phyloP scores from a whole-genome alignment of 371 early-diverging fungal species.

The Dichotomocladium elegans region DNA sequence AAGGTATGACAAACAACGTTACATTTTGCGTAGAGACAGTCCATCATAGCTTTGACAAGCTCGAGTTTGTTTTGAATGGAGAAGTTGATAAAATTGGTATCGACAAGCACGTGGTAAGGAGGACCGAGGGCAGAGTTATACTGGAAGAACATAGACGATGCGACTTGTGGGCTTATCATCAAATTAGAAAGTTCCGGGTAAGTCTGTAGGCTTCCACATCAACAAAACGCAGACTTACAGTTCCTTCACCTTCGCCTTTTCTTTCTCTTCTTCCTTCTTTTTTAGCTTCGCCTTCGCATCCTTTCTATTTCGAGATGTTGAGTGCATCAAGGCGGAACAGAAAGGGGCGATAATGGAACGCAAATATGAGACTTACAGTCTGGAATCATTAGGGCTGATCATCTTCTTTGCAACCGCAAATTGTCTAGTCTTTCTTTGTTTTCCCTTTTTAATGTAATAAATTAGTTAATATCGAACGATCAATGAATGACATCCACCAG shows the following conservation, averaged over 20 bases:
- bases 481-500: background rate
- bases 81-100: constrained; percentile 99
- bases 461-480: background rate
- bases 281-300: constrained; percentile 75
- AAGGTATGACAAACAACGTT: too few relatives aligned
- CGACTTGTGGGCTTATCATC: constrained; percentile 77
- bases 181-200: background rate
- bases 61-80: constrained; percentile 99
- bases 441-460: constrained; percentile 71
- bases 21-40: constrained; percentile 97
- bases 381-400: constrained; percentile 84
- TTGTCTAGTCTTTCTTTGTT: constrained; percentile 89
- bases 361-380: constrained; percentile 72
- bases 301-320: constrained; percentile 44
- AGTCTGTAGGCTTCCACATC: background rate
- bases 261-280: constrained; percentile 66
- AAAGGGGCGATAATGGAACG: background rate
- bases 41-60: constrained; percentile 96
- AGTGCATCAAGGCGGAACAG: background rate
- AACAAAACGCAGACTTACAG: constrained; percentile 54
- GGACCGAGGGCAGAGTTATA: constrained; percentile 97
- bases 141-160: constrained; percentile 95
- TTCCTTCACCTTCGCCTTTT: constrained; percentile 72
- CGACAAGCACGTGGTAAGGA: constrained; percentile 98
- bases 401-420: constrained; percentile 93